Percentiles rank a stretch among this genome's conserved stretches.
These are phyloP conservation scores for Nemania abortiva DNA, from an alignment of 2,329 filamentous ascomycete genomes.

Conservation along the genomic window DNA sequence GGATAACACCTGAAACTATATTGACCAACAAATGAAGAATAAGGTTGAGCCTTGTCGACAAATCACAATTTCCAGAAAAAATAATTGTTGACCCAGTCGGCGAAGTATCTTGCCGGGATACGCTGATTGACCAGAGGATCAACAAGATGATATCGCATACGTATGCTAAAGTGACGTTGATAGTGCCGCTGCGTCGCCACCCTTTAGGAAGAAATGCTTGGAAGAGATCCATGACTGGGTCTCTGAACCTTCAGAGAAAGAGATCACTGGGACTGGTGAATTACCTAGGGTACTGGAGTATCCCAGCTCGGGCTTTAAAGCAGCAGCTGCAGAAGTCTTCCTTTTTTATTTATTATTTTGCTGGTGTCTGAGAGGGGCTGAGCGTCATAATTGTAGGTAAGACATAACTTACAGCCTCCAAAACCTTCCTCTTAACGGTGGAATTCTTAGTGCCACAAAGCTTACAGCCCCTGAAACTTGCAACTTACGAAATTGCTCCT, in stretches of 20 bases:
- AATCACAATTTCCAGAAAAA: not conserved
- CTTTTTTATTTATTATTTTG: not conserved
- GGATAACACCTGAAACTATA: not conserved
- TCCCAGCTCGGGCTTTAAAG: not conserved
- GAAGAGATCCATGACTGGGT: not conserved
- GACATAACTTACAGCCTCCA: too few relatives aligned
- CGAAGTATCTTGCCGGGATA: not conserved
- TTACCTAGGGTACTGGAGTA: not conserved
- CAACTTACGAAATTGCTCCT: not conserved
- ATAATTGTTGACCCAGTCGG: not conserved
- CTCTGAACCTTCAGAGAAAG: not conserved
- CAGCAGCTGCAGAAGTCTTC: not conserved
- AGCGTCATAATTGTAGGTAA: not conserved
- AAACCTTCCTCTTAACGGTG: too few relatives aligned
- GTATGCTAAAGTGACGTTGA: conserved; percentile 2
- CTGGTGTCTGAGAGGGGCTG: not conserved
- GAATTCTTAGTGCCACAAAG: too few relatives aligned
- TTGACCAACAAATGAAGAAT: conserved; percentile 11
- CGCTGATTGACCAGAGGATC: not conserved
- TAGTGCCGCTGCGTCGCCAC: not conserved
- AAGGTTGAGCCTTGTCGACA: not conserved
- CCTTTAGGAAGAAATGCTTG: not conserved
- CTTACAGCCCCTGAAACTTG: not conserved
- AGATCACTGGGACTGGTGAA: not conserved
- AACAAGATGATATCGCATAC: conserved; percentile 1